Evolutionary conservation across 495 filamentous ascomycete genomes (phyloP).

Genomic region (Pyrenula aspistea): DNA sequence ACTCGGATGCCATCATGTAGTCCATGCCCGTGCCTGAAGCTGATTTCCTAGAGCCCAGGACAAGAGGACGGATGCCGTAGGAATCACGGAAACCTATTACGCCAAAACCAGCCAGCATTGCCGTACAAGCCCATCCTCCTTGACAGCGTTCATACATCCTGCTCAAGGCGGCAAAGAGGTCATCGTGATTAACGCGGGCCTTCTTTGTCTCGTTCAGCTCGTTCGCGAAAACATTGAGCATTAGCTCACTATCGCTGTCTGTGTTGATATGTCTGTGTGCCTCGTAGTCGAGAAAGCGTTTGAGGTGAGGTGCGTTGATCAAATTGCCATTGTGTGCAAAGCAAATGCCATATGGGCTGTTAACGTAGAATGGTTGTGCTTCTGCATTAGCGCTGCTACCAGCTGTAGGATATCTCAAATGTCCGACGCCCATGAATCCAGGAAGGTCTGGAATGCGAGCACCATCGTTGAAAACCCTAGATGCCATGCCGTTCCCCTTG

Average conservation of each 20-base stretch:
- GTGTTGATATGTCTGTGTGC: slow-evolving; percentile 96
- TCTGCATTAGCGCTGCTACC: slow-evolving; percentile 61
- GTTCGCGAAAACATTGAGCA: slow-evolving; percentile 91
- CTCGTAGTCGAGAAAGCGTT: slow-evolving; percentile 68
- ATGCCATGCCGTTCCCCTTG: slow-evolving; percentile 87
- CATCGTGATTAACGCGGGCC: slow-evolving; percentile 81
- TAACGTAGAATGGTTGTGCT: slow-evolving; percentile 77
- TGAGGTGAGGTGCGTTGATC: slow-evolving; percentile 79
- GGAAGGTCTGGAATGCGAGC: slow-evolving; percentile 65
- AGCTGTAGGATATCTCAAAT: slow-evolving; percentile 85
- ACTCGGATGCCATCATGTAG: slow-evolving; percentile 98
- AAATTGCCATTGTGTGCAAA: slow-evolving; percentile 81
- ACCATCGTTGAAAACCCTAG: slow-evolving; percentile 75
- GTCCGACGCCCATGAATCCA: slow-evolving; percentile 81
- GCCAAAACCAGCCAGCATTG: slow-evolving; percentile 87
- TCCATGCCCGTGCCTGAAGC: slow-evolving; percentile 59
- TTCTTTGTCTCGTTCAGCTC: slow-evolving; percentile 94
- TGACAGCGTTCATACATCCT: slow-evolving; percentile 68
- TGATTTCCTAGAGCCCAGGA: slow-evolving; percentile 65
- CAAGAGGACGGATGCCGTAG: slow-evolving; percentile 81
- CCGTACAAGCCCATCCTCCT: slow-evolving; percentile 79
- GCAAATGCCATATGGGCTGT: slow-evolving; percentile 71
- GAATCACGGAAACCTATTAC: slow-evolving; percentile 82
- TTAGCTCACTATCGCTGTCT: slow-evolving; percentile 86
- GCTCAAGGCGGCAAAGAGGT: slow-evolving; percentile 68